phyloP scores from a whole-genome alignment of 129 eudicot genomes.

The Kitagawia praeruptora region DNA sequence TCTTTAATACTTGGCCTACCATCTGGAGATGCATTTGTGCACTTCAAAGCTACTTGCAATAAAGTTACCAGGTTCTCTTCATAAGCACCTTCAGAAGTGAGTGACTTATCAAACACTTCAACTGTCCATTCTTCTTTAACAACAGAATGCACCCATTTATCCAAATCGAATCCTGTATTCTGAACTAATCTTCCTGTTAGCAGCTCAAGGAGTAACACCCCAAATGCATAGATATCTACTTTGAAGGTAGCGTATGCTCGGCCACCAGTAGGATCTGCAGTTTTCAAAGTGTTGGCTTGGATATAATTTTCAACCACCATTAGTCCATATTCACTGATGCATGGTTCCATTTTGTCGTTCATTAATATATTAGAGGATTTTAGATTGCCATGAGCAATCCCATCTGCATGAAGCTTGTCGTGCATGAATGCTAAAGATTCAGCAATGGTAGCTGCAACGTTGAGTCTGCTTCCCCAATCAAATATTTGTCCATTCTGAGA shows the following conservation, averaged over 20 bases:
- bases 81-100: conserved; percentile 48
- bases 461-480: conserved; percentile 64
- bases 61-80: conserved; percentile 60
- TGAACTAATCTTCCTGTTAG: conserved; percentile 59
- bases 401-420: conserved; percentile 39
- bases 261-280: conserved; percentile 10
- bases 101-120: conserved; percentile 56
- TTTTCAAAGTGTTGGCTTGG: conserved; percentile 18
- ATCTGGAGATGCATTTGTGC: conserved; percentile 42
- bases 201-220: conserved; percentile 60
- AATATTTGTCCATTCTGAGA: conserved; percentile 43
- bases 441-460: conserved; percentile 37
- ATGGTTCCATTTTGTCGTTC: conserved; percentile 38
- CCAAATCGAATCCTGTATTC: conserved; percentile 48
- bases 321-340: conserved; percentile 74
- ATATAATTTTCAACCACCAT: conserved; percentile 34
- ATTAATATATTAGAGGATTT: conserved; percentile 70
- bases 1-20: conserved; percentile 47
- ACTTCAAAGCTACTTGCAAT: conserved; percentile 65
- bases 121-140: conserved; percentile 76
- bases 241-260: conserved; percentile 19
- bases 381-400: conserved; percentile 65
- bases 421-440: conserved; percentile 66
- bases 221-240: conserved; percentile 47
- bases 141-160: conserved; percentile 65